Conservation (phyloP, 2,329 filamentous ascomycete genomes). For the Graphilbum sp. region DNA sequence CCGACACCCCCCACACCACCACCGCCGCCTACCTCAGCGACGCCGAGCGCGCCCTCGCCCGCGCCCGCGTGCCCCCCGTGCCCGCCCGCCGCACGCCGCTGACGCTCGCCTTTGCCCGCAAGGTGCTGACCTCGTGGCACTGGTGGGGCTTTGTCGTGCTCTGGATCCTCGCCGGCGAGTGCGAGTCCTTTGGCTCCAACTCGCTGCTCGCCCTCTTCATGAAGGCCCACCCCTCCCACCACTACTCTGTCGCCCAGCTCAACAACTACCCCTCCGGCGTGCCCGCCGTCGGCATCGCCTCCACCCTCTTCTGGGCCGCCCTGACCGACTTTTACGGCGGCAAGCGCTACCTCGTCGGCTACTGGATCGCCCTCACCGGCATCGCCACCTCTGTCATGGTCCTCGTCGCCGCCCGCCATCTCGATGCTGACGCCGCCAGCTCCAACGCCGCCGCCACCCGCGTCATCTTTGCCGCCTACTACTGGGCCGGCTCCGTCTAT, state of each 20-base stretch:
- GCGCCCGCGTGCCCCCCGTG: conserved; percentile 26
- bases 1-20: conserved; percentile 33
- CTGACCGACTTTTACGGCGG: conserved; percentile 49
- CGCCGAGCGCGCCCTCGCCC: conserved; percentile 18
- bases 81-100: conserved; percentile 1
- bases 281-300: conserved; percentile 37
- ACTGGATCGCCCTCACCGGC: conserved; percentile 50
- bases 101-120: conserved; percentile 29
- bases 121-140: conserved; percentile 41
- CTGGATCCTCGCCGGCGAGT: conserved; percentile 56
- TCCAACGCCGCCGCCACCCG: conserved; percentile 23
- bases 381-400: conserved; percentile 47
- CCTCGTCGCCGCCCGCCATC: conserved; percentile 30
- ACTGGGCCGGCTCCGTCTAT: conserved; percentile 54
- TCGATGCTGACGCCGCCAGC: too few relatives aligned
- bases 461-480: conserved; percentile 48
- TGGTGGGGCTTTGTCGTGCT: conserved; percentile 51
- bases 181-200: conserved; percentile 54
- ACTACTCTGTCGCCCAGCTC: conserved; percentile 29
- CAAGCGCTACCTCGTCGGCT: conserved; percentile 47
- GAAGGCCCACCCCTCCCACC: conserved; percentile 26
- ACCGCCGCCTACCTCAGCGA: conserved; percentile 30
- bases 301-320: conserved; percentile 53
- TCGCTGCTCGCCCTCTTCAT: conserved; percentile 35
- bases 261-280: conserved; percentile 43